Conservation (phyloP, 129 eudicot species). For the Apium graveolens region DNA sequence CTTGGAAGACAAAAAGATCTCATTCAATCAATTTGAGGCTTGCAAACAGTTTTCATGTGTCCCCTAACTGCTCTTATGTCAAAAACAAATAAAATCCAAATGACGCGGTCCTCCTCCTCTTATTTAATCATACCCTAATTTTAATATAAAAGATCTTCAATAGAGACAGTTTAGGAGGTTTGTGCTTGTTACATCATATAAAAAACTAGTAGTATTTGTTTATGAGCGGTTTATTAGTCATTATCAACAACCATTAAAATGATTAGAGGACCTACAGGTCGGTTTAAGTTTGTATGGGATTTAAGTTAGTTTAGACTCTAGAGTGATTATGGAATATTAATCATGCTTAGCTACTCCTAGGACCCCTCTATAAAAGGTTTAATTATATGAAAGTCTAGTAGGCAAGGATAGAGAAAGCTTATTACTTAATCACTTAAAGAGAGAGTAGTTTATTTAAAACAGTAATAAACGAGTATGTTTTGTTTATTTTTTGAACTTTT, state of each 20-base stretch:
- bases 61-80: not conserved
- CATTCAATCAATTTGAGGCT: not conserved
- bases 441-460: not conserved
- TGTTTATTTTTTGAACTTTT: not conserved
- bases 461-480: not conserved
- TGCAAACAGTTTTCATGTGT: not conserved
- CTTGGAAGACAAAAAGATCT: not conserved
- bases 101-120: not conserved
- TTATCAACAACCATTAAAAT: not conserved
- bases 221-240: not conserved
- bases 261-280: slow-evolving; percentile 2
- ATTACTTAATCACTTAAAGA: no score
- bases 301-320: not conserved
- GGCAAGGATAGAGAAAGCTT: not conserved
- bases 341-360: slow-evolving; percentile 1
- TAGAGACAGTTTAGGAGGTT: not conserved
- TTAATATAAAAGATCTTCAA: not conserved
- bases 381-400: not conserved
- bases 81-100: not conserved
- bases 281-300: not conserved
- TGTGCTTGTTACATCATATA: not conserved
- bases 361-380: not conserved
- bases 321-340: slow-evolving; percentile 2
- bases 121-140: not conserved
- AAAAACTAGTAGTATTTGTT: not conserved